phyloP scores from a whole-genome alignment of 805 yeast genomes.

The Millerozyma miso region DNA sequence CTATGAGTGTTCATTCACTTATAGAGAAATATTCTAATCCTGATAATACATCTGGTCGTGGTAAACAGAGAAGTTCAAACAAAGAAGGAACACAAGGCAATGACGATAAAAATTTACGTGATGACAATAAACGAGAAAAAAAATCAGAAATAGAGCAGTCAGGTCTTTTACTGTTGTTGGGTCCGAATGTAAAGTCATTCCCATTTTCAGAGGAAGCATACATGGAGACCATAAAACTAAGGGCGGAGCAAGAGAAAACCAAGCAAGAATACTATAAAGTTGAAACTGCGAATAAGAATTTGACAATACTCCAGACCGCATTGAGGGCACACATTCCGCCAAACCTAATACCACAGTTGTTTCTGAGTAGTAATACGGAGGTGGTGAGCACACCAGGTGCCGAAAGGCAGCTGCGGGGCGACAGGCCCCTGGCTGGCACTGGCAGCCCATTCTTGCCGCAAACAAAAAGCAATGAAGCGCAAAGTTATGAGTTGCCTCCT shows the following conservation, averaged over 20 bases:
- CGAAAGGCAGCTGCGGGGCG: not conserved
- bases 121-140: not conserved
- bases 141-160: constrained; percentile 6
- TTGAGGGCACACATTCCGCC: constrained; percentile 60
- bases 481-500: constrained; percentile 12
- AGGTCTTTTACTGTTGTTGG: constrained; percentile 40
- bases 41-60: constrained; percentile 5
- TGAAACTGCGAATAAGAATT: constrained; percentile 56
- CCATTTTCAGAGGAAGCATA: constrained; percentile 56
- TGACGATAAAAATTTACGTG: not conserved
- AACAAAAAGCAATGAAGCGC: constrained; percentile 7
- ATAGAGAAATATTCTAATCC: constrained; percentile 23
- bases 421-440: constrained; percentile 2
- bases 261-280: constrained; percentile 72
- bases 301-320: constrained; percentile 62
- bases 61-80: not conserved
- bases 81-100: constrained; percentile 1
- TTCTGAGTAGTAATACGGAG: constrained; percentile 30
- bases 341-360: constrained; percentile 56
- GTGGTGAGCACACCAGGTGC: not conserved
- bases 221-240: constrained; percentile 52
- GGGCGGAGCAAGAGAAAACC: constrained; percentile 73
- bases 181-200: constrained; percentile 49
- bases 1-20: constrained; percentile 41
- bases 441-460: constrained; percentile 9